Percentiles rank a stretch among this genome's conserved stretches.
Conservation (phyloP, 2,329 filamentous ascomycete species). For the Botryotinia convoluta region DNA sequence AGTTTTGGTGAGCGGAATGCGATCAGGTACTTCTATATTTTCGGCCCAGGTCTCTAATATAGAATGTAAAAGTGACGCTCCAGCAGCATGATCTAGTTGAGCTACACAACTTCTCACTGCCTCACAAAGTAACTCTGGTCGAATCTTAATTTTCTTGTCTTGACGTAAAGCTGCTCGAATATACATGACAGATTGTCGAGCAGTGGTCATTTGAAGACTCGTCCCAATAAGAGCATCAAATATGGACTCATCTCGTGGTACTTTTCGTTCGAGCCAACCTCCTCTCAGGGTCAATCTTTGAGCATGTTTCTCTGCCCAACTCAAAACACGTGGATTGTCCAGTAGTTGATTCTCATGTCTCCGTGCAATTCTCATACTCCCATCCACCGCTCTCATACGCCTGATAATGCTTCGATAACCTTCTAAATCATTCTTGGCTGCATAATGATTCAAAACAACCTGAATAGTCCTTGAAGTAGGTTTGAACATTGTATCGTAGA, state of each 20-base stretch:
- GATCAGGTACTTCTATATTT: conserved; percentile 4
- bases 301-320: conserved; percentile 31
- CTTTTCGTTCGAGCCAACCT: conserved; percentile 29
- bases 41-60: conserved; percentile 30
- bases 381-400: conserved; percentile 32
- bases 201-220: conserved; percentile 28
- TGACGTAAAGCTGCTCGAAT: conserved; percentile 34
- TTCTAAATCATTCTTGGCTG: conserved; percentile 26
- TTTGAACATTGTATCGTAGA: conserved; percentile 40
- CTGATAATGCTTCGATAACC: conserved; percentile 32
- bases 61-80: conserved; percentile 28
- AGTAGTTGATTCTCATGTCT: conserved; percentile 15
- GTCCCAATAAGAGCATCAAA: conserved; percentile 36
- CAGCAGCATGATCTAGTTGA: conserved; percentile 29
- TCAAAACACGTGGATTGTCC: conserved; percentile 12
- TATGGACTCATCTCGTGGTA: conserved; percentile 29
- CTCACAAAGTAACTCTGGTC: conserved; percentile 26
- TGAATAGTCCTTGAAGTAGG: conserved; percentile 31
- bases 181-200: conserved; percentile 29
- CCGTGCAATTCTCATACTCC: conserved; percentile 21
- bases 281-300: conserved; percentile 27
- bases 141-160: conserved; percentile 24
- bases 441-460: conserved; percentile 37
- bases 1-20: conserved; percentile 22
- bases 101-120: conserved; percentile 28